A percentile compares a stretch with the other conserved stretches of the same genome.
Conservation (phyloP, 371 early-diverging fungal genomes). For the Mortierella sp. region DNA sequence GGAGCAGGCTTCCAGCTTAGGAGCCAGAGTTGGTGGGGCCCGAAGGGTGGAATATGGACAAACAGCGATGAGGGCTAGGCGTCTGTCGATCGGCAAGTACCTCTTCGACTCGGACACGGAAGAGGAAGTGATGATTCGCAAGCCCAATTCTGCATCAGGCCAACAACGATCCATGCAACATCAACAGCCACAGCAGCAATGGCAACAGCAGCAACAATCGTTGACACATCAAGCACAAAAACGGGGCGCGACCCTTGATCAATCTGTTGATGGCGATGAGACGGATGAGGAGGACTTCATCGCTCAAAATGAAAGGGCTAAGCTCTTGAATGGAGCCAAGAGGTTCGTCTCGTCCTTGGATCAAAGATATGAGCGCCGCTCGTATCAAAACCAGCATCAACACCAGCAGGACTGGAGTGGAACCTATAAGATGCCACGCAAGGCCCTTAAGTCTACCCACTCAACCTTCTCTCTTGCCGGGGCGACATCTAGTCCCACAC, state of each 20-base stretch:
- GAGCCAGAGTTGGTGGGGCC: background rate
- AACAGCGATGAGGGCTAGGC: conserved; percentile 38
- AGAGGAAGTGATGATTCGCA: conserved; percentile 1
- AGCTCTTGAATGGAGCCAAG: conserved; percentile 12
- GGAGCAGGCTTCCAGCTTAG: background rate
- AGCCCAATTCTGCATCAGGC: background rate
- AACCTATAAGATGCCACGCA: conserved; percentile 14
- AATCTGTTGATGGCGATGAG: conserved; percentile 34
- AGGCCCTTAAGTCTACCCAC: conserved; percentile 21
- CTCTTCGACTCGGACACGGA: conserved; percentile 52
- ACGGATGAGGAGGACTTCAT: conserved; percentile 49
- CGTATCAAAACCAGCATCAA: background rate
- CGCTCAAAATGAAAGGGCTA: conserved; percentile 10
- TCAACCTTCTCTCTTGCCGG: conserved; percentile 17
- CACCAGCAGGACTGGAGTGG: conserved; percentile 9
- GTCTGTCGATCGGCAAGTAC: conserved; percentile 41
- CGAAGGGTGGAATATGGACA: conserved; percentile 13
- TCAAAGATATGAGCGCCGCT: background rate
- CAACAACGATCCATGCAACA: background rate
- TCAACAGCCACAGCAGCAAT: conserved; percentile 4
- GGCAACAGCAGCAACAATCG: conserved; percentile 5
- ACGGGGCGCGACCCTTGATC: conserved; percentile 18
- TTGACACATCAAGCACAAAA: conserved; percentile 39
- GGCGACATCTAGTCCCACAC: conserved; percentile 25
- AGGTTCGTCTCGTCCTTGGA: conserved; percentile 1